Evolutionary conservation across 1,284 basidiomycete species (phyloP), one percentile per base, ranked within the genome.

Genomic region (Phellinidium pouzarii): DNA sequence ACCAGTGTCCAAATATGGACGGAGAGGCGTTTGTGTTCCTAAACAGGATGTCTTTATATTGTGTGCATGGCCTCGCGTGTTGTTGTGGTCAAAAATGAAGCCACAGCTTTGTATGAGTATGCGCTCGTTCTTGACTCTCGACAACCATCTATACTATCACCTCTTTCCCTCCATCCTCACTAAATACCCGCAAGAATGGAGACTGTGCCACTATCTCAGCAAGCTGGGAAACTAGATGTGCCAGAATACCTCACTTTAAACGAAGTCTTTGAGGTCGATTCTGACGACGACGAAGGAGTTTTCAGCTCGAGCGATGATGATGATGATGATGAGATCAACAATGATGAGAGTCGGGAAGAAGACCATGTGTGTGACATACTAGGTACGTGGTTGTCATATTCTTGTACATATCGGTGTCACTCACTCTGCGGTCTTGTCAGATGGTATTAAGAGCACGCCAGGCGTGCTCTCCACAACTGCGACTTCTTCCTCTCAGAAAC

Each of bases 271-370:
- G 14, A 40, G 12, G 9, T 43, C 14, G 47, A 48, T 12, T 38
- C 19, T 9, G 47, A 48, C 34, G 47, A 38, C n/a, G 27, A 47
- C 3, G 29, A 31, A 11, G 43, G 25, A 6, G 43, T 20, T 7
- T 44, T 44, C 43, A 25, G 22, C 25, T 29, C 26, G 27, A 46
- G 44, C 27, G 48, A 50, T 36, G 48, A 43, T 36, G 48, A 50
- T 25, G 26, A 42, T 31, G 20, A 9, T 42, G 42, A 50, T 25
- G n/a, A n/a, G n/a, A n/a, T n/a, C n/a, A n/a, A n/a, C n/a, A n/a
- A n/a, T n/a, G 19, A 19, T 19, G 25, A 26, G 19, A 22, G 23
- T 1, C 3, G 7, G 27, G 14, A 19, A 22, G 40, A 50, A n/a
- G 14, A 12, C 29, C 7, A 11, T 7, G 27, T 36, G 40, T 17